A percentile compares a stretch with the other conserved stretches of the same genome.
Conservation (phyloP, 352 stramenopile genomes). For the Pythium phragmitis region DNA sequence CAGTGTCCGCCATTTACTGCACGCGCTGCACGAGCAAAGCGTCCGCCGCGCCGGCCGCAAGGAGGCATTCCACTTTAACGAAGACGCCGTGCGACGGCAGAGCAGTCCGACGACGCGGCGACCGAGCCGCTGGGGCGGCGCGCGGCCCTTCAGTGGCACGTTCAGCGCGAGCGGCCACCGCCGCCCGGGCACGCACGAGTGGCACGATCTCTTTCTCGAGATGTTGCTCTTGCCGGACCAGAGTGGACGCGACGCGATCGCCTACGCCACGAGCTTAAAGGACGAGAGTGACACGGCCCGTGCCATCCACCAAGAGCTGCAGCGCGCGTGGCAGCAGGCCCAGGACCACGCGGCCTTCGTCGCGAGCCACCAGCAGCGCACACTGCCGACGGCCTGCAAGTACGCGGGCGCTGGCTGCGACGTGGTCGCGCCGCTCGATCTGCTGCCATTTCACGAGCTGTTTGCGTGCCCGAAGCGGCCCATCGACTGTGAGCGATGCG, state of each 20-base stretch:
- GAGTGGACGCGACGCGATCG: constrained; percentile 34
- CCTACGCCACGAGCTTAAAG: constrained; percentile 24
- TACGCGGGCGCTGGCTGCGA: constrained; percentile 37
- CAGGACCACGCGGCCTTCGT: constrained; percentile 57
- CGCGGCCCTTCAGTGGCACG: constrained; percentile 13
- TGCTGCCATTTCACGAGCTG: constrained; percentile 55
- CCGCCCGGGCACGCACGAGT: constrained; percentile 34
- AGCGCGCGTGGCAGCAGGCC: constrained; percentile 37
- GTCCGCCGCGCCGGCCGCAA: constrained; percentile 15
- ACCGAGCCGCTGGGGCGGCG: constrained; percentile 18
- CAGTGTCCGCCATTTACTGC: constrained; percentile 59
- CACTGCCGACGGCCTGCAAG: constrained; percentile 37
- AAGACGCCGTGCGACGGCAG: constrained; percentile 13
- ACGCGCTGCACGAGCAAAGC: constrained; percentile 35
- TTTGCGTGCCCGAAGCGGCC: constrained; percentile 53
- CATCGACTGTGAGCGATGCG: constrained; percentile 57
- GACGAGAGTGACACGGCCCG: not conserved
- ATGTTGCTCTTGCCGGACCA: constrained; percentile 37
- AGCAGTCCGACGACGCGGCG: constrained; percentile 7
- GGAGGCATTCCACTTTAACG: constrained; percentile 31
- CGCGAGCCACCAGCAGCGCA: constrained; percentile 42
- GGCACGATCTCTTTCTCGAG: constrained; percentile 56
- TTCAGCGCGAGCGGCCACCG: not conserved
- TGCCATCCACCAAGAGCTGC: constrained; percentile 39
- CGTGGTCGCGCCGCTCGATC: constrained; percentile 51